Base-by-base conservation (phyloP, 73 alveolate species). In the Urostyla sp. region DNA sequence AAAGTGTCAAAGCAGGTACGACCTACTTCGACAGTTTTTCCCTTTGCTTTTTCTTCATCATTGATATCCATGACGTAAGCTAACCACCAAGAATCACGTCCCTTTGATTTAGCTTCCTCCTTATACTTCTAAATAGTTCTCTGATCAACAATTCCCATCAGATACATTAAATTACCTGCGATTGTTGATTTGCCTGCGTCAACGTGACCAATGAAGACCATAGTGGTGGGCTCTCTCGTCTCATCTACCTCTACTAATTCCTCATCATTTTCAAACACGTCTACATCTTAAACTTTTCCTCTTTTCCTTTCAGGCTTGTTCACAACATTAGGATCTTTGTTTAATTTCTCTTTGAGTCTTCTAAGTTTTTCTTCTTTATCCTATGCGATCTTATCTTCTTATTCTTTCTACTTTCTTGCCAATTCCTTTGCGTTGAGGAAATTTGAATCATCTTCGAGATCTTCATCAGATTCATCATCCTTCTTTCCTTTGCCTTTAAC, bases 1-100 rank as follows among this genome's bases (percentile, higher is more conserved):
- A 86, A 82, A 23, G 99, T 98, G 34, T 92, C 97, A 74, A 98
- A 92, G 72, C 89, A 81, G 6, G 99, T 99, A 88, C 98, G 93
- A 58, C 99, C 99, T 7, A 98, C 98, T 81, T 98, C 99, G 37
- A 98, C 99, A 23, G 99, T 97, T 88, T 96, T 98, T 50, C 99
- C 99, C 89, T 96, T 97, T 32, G 94, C 99, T 67, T 98, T 85
- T 85, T 96, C 99, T 48, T 94, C 97, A 26, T 90, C 99, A 76
- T 87, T 94, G 0, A 94, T 93, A 75, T 97, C 99, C 99, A 95
- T 97, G 87, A 95, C 95, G 90, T 91, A 97, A 38, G 99, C 99
- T 69, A 94, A 90, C 92, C 97, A 97, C 99, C 99, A 95, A 43
- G 98, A 92, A 66, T 96, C 99, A 86, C 98, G 90, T 87, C 61